These are phyloP conservation scores for Pelargonium fulgidum DNA, from an alignment of 441 rosid species.

Conservation along the genomic window DNA sequence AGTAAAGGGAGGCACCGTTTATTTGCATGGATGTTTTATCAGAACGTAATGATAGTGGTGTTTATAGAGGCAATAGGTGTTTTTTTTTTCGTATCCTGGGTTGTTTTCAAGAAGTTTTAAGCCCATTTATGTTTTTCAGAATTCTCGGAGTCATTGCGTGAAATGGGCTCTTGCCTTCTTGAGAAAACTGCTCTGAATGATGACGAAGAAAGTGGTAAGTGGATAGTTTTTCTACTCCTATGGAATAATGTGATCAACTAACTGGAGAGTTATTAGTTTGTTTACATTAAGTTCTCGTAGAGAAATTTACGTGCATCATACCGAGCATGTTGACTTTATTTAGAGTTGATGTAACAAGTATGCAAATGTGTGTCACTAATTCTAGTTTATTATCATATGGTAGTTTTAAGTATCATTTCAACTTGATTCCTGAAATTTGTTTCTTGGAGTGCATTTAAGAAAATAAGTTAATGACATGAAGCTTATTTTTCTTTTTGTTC, in stretches of 20 bases:
- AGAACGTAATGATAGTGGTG: neutral
- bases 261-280: neutral
- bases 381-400: neutral
- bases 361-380: neutral
- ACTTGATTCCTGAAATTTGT: neutral
- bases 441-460: neutral
- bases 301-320: neutral
- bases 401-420: neutral
- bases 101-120: neutral
- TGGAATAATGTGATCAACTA: neutral
- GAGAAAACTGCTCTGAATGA: slow-evolving; percentile 56
- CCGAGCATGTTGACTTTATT: neutral
- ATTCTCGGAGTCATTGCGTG: slow-evolving; percentile 62
- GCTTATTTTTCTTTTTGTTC: slow-evolving; percentile 7
- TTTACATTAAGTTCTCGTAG: neutral
- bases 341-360: neutral
- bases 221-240: neutral
- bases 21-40: neutral
- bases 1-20: neutral
- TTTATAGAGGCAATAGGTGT: neutral
- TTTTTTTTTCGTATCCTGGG: neutral
- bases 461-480: neutral
- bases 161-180: slow-evolving; percentile 61
- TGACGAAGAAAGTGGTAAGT: slow-evolving; percentile 74
- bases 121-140: slow-evolving; percentile 39